phyloP scores from a whole-genome alignment of 805 yeast genomes.

The Pichia nanzhaoensis region DNA sequence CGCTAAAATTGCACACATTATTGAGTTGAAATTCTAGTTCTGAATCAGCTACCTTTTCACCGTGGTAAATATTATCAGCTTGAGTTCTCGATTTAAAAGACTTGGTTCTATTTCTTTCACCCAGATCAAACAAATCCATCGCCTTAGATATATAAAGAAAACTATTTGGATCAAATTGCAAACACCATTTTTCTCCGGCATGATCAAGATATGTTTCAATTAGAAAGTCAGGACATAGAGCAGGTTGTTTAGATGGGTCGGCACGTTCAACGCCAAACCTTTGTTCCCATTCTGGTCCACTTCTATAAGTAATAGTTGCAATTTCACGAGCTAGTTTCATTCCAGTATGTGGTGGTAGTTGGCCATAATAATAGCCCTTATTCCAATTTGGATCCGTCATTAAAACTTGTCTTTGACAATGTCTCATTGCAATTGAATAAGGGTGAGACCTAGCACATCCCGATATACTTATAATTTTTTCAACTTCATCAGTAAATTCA shows the following conservation, averaged over 20 bases:
- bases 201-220: conserved; percentile 92
- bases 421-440: conserved; percentile 87
- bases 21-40: conserved; percentile 26
- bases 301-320: conserved; percentile 88
- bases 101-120: conserved; percentile 38
- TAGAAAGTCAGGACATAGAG: conserved; percentile 86
- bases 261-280: conserved; percentile 86
- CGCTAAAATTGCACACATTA: conserved; percentile 33
- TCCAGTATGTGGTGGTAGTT: conserved; percentile 85
- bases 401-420: conserved; percentile 84
- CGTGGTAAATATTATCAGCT: conserved; percentile 29
- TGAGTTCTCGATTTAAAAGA: conserved; percentile 38
- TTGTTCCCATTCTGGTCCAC: conserved; percentile 97
- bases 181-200: conserved; percentile 89
- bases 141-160: conserved; percentile 84
- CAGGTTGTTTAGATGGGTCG: conserved; percentile 72
- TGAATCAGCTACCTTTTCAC: conserved; percentile 20
- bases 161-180: conserved; percentile 88
- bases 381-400: conserved; percentile 97
- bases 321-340: conserved; percentile 92
- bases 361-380: conserved; percentile 71
- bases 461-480: conserved; percentile 68
- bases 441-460: conserved; percentile 96
- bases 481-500: conserved; percentile 74
- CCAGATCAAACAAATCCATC: conserved; percentile 88